These are phyloP conservation scores for Aspergillus egyptiacus DNA, from an alignment of 495 filamentous ascomycete genomes.

Conservation along the genomic window DNA sequence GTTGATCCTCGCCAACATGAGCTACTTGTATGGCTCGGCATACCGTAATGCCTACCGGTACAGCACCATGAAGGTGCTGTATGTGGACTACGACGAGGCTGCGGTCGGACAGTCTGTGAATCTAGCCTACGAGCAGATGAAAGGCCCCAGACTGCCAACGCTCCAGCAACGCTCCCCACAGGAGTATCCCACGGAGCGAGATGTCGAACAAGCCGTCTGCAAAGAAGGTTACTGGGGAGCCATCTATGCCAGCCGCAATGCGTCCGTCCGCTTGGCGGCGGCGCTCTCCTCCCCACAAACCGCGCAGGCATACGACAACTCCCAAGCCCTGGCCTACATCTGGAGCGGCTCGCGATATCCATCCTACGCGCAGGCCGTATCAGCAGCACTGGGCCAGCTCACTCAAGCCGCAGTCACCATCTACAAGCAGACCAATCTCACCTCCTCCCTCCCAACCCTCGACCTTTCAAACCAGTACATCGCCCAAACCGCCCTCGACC, in stretches of 20 bases:
- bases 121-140: conserved; percentile 29
- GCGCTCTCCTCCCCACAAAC: conserved; percentile 18
- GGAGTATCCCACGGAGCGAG: conserved; percentile 16
- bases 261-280: conserved; percentile 23
- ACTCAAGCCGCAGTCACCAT: conserved; percentile 24
- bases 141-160: conserved; percentile 27
- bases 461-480: conserved; percentile 5
- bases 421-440: conserved; percentile 21
- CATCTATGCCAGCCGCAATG: conserved; percentile 26
- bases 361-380: conserved; percentile 23
- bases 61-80: conserved; percentile 4
- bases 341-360: conserved; percentile 44
- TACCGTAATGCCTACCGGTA: not conserved
- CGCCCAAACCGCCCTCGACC: conserved; percentile 30
- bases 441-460: conserved; percentile 14
- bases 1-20: not conserved
- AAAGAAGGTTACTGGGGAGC: conserved; percentile 35
- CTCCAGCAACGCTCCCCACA: conserved; percentile 18
- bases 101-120: conserved; percentile 32
- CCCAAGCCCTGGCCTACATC: conserved; percentile 27
- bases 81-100: conserved; percentile 44
- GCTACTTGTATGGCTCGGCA: not conserved
- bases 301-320: conserved; percentile 1
- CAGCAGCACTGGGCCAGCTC: conserved; percentile 10
- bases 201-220: conserved; percentile 32